phyloP scores from a whole-genome alignment of 169 alveolate species.

The Besnoitia besnoiti region DNA sequence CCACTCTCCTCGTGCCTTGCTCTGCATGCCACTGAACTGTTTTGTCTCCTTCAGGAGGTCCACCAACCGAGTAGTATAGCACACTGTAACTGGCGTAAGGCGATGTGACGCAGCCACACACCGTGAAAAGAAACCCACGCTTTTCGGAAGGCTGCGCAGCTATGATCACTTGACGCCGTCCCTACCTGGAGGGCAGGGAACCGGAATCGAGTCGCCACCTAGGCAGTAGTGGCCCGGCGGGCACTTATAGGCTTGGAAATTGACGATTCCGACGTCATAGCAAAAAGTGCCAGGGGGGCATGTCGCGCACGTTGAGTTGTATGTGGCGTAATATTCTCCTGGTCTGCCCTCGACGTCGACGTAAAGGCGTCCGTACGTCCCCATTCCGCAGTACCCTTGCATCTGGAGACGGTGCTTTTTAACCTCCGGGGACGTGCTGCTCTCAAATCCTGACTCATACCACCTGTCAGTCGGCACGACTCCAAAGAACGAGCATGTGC shows the following conservation, averaged over 20 bases:
- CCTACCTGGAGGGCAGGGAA: conserved; percentile 20
- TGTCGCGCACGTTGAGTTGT: conserved; percentile 3
- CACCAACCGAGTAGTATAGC: too few relatives aligned
- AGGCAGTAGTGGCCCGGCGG: conserved; percentile 18
- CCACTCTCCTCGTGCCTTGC: too few relatives aligned
- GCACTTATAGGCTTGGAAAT: conserved; percentile 4
- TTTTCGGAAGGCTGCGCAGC: too few relatives aligned
- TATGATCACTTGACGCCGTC: too few relatives aligned
- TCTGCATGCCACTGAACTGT: too few relatives aligned
- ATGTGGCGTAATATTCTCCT: background rate
- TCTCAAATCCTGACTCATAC: conserved; percentile 1
- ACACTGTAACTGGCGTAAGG: too few relatives aligned
- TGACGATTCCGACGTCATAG: background rate
- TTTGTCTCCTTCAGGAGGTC: too few relatives aligned
- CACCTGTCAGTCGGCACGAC: background rate
- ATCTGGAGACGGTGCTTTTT: background rate
- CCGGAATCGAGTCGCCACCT: background rate
- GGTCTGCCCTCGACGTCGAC: background rate
- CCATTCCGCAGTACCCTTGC: conserved; percentile 34
- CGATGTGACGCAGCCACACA: too few relatives aligned
- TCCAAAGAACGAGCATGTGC: background rate
- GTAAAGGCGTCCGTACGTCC: background rate
- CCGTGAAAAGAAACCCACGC: too few relatives aligned
- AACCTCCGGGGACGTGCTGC: background rate
- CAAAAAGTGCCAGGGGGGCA: conserved; percentile 14